These are phyloP conservation scores for Aspergillus quadricinctus DNA, from an alignment of 2,329 filamentous ascomycete genomes.

Conservation along the genomic window DNA sequence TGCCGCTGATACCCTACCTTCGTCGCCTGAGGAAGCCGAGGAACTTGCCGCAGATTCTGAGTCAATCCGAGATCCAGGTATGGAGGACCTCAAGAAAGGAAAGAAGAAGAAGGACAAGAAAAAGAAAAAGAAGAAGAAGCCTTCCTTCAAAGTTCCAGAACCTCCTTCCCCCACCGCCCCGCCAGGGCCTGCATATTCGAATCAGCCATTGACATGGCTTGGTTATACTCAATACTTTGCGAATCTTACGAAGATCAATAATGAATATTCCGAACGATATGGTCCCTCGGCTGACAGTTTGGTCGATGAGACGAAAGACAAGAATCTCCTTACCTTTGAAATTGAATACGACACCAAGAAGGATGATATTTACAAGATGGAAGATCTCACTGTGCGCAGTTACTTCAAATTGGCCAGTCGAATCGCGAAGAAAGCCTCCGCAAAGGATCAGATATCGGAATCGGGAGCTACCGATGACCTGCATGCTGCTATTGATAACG, in stretches of 20 bases:
- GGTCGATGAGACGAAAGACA: conserved; percentile 55
- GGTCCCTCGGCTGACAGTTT: conserved; percentile 8
- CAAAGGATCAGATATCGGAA: conserved; percentile 22
- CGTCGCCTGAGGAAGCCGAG: conserved; percentile 6
- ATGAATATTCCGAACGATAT: conserved; percentile 49
- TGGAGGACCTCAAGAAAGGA: conserved; percentile 17
- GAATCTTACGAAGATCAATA: conserved; percentile 88
- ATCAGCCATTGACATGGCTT: conserved; percentile 72
- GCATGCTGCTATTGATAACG: background rate
- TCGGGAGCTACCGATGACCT: conserved; percentile 12
- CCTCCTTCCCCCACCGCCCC: conserved; percentile 67
- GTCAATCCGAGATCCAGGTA: conserved; percentile 4
- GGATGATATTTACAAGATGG: conserved; percentile 69
- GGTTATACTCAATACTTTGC: conserved; percentile 89
- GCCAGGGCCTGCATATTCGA: conserved; percentile 85
- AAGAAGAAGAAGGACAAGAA: conserved; percentile 43
- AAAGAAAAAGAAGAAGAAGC: conserved; percentile 48
- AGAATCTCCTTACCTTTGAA: conserved; percentile 65
- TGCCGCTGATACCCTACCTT: background rate
- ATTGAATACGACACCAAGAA: conserved; percentile 82
- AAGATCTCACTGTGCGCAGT: conserved; percentile 79
- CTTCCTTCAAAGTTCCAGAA: conserved; percentile 62
- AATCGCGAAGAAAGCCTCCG: conserved; percentile 55
- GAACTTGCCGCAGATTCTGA: background rate
- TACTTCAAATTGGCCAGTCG: conserved; percentile 74